These are phyloP conservation scores for Talaromyces sp. DNA, from an alignment of 2,329 filamentous ascomycete species.

Conservation along the genomic window DNA sequence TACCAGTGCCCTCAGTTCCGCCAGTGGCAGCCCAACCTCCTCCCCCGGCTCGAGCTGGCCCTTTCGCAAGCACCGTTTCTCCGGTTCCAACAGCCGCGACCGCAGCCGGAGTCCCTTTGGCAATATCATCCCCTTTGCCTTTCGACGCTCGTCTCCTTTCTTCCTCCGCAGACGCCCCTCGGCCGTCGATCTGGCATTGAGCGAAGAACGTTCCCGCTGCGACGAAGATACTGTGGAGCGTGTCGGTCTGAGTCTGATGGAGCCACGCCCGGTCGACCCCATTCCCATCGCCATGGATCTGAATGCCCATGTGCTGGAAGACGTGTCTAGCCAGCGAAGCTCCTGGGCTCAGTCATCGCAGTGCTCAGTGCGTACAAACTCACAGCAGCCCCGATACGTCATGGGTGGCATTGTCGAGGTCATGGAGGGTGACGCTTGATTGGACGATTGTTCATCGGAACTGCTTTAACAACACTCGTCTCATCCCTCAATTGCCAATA, in stretches of 20 bases:
- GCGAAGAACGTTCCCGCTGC: conserved; percentile 36
- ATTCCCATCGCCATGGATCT: conserved; percentile 20
- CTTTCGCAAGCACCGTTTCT: conserved; percentile 19
- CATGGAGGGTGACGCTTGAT: conserved; percentile 36
- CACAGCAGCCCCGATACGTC: conserved; percentile 31
- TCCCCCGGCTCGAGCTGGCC: conserved; percentile 25
- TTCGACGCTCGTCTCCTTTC: conserved; percentile 22
- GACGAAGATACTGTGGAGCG: conserved; percentile 33
- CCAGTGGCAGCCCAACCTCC: conserved; percentile 23
- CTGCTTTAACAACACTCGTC: not conserved
- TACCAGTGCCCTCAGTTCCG: conserved; percentile 23
- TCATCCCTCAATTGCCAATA: not conserved
- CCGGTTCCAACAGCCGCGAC: conserved; percentile 18
- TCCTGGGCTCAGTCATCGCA: conserved; percentile 7
- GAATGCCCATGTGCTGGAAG: conserved; percentile 15
- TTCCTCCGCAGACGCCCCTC: conserved; percentile 38
- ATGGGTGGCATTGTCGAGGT: conserved; percentile 45
- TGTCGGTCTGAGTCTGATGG: conserved; percentile 37
- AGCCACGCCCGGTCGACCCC: conserved; percentile 38
- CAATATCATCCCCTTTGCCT: conserved; percentile 17
- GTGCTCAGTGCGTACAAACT: conserved; percentile 7
- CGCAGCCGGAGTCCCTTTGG: conserved; percentile 18
- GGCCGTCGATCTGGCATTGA: conserved; percentile 38
- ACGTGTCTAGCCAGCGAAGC: conserved; percentile 10
- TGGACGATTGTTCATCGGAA: not conserved